Percentiles rank a stretch among this genome's conserved stretches.
Conservation (phyloP, 148 eudicot species). For the Cornus controversa region DNA sequence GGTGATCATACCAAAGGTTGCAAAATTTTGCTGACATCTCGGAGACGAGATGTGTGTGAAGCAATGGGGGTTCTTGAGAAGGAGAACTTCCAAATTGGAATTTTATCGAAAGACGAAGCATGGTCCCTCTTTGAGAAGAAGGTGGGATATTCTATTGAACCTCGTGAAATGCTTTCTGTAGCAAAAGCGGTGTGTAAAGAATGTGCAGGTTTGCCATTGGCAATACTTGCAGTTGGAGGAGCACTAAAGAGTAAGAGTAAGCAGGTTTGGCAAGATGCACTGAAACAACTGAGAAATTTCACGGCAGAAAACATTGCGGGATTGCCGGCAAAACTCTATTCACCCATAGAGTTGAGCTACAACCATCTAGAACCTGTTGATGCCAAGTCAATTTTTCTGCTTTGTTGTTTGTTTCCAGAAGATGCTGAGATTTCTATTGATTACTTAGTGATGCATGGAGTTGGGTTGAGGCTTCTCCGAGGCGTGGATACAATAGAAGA, state of each 20-base stretch:
- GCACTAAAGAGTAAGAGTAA: background rate
- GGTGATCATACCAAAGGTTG: background rate
- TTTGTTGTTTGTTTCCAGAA: constrained; percentile 11
- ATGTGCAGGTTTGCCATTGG: constrained; percentile 19
- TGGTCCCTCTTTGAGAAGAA: background rate
- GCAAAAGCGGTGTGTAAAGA: background rate
- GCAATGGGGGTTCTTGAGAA: background rate
- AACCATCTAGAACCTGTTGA: background rate
- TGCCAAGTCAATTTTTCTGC: constrained; percentile 8
- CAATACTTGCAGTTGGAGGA: constrained; percentile 7
- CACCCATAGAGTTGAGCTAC: constrained; percentile 3
- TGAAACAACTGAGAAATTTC: background rate
- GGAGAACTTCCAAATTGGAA: background rate
- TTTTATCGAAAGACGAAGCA: background rate
- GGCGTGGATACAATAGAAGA: background rate
- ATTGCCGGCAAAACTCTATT: background rate
- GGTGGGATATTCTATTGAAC: background rate
- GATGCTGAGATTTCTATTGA: constrained; percentile 9
- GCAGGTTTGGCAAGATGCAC: background rate
- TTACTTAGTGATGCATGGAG: background rate
- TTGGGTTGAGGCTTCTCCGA: background rate
- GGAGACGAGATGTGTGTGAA: background rate
- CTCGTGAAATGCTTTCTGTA: background rate
- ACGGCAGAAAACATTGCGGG: background rate
- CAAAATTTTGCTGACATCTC: constrained; percentile 19